These are phyloP conservation scores for Auxenochlorella pyrenoidosa DNA, from an alignment of 139 green algal species.

Conservation along the genomic window DNA sequence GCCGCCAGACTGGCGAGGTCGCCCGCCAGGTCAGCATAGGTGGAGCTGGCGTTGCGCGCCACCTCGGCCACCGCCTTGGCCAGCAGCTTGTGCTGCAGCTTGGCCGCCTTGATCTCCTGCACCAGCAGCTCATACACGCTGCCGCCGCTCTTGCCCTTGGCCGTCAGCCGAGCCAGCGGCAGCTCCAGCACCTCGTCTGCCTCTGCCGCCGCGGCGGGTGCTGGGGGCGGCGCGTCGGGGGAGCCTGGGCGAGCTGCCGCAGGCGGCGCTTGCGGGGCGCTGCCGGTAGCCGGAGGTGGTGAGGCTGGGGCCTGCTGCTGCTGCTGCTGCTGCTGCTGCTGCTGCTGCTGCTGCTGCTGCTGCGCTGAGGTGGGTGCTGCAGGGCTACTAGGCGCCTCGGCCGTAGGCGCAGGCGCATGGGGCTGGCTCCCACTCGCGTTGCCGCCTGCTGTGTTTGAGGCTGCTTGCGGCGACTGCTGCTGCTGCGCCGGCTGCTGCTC, in stretches of 20 bases:
- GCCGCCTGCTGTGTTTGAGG: no score
- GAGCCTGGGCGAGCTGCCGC: background rate
- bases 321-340: background rate
- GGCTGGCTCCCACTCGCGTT: no score
- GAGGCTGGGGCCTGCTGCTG: background rate
- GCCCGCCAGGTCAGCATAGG: slow-evolving; percentile 24
- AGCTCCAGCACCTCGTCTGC: background rate
- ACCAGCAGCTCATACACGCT: slow-evolving; percentile 66
- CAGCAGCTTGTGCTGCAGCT: slow-evolving; percentile 57
- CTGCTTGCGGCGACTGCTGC: no score
- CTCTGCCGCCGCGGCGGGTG: background rate
- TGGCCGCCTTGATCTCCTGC: slow-evolving; percentile 50
- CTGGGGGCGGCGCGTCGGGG: background rate
- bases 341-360: background rate
- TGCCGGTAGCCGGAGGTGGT: background rate
- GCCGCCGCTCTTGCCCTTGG: slow-evolving; percentile 39
- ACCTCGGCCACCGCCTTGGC: slow-evolving; percentile 33
- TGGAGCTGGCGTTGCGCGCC: slow-evolving; percentile 28
- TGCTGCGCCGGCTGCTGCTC: no score
- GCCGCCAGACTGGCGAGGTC: slow-evolving; percentile 31
- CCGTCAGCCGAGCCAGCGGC: background rate
- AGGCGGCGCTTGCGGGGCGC: background rate
- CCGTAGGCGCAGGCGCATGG: no score
- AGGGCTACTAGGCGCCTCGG: no score
- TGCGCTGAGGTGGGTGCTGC: no score